Evolutionary conservation across 2,329 filamentous ascomycete species (phyloP).

Genomic region (Cytospora piceicola): DNA sequence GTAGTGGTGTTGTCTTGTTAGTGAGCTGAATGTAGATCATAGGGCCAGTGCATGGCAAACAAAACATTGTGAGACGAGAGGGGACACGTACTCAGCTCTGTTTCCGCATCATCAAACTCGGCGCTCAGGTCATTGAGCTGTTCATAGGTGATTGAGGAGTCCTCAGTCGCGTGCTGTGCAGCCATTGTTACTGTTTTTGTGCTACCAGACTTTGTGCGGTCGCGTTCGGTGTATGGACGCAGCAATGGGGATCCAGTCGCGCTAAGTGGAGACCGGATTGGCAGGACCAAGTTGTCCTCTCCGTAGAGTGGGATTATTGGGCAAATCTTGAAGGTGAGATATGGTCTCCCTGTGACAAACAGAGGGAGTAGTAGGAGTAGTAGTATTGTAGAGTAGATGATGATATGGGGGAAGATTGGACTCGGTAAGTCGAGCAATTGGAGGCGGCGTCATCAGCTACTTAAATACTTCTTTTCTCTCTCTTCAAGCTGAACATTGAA

Average conservation of each 20-base stretch:
- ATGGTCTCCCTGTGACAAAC: neutral
- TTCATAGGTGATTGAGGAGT: constrained; percentile 66
- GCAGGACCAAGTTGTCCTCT: constrained; percentile 21
- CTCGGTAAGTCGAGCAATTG: neutral
- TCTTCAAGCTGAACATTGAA: no score
- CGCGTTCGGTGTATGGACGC: neutral
- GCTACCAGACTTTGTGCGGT: constrained; percentile 2
- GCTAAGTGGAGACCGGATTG: constrained; percentile 15
- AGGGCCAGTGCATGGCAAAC: neutral
- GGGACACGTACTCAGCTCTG: constrained; percentile 72
- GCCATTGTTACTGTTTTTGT: constrained; percentile 32
- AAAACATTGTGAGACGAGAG: neutral
- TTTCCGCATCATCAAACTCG: constrained; percentile 82
- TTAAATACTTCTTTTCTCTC: neutral
- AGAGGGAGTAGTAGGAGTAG: neutral
- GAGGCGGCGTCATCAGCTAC: neutral
- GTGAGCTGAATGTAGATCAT: neutral
- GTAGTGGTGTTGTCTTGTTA: constrained; percentile 18
- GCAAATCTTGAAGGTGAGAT: constrained; percentile 19
- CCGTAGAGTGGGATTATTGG: constrained; percentile 5
- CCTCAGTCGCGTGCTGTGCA: constrained; percentile 35
- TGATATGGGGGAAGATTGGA: neutral
- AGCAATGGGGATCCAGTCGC: constrained; percentile 4
- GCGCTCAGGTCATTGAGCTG: constrained; percentile 79
- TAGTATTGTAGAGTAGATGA: neutral